Evolutionary conservation across 345 rosid genomes (phyloP), one percentile per base, ranked within the genome.

Genomic region (Crucihimalaya himalaica): DNA sequence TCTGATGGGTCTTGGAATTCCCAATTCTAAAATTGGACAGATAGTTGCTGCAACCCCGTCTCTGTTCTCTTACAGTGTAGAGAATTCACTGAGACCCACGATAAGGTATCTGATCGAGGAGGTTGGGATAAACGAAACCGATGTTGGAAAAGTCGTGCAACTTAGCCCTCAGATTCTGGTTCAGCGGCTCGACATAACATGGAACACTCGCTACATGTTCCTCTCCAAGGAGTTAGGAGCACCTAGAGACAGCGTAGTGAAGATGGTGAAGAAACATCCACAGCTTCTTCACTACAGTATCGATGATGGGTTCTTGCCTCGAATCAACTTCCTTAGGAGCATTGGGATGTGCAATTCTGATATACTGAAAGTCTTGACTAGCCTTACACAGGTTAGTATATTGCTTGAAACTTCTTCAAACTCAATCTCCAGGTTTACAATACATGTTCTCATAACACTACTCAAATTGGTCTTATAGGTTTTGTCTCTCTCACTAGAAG

Each of bases 241-340:
- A 68, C 86, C 97, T 51, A 87, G 88, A 69, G 99, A 89, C 55
- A 83, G 89, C 65, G 80, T 95, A 0, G 92, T 91, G 74, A 95
- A 95, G 81, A 95, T 91, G 97, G 97, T 95, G 52, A 89, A 75
- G 43, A 91, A 87, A 76, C 99, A 95, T 76, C 97, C 97, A 2
- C 99, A 91, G 83, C 84, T 95, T 43, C 97, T 95, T 59, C 97
- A 91, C 73, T 95, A 95, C 76, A 95, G 99, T 78, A 85, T 95
- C 1, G 97, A 95, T 19, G 93, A 90, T 11, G 99, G 97, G 21
- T 83, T 92, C 43, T 77, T 95, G 71, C 97, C 99, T 16, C 83
- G 96, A 78, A 95, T 95, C 84, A 89, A 92, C 74, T 95, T 95
- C 81, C 87, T 89, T 56, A 83, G 97, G 81, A 95, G 92, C 72